Base-by-base conservation (phyloP, 768 basidiomycete genomes). In the Amanita inopinata region DNA sequence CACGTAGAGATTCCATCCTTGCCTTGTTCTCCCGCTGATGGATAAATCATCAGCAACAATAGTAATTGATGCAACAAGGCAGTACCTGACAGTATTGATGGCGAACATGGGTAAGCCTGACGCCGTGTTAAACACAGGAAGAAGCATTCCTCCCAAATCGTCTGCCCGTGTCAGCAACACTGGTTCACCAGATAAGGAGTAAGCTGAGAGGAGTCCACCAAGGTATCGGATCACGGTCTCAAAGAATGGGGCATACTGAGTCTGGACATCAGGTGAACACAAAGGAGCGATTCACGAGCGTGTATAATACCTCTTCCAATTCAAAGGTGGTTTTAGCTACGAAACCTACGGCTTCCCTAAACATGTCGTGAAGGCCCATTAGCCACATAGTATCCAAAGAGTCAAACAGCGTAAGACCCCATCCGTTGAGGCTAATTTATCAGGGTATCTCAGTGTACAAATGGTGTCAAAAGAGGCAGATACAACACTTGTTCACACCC, bases 151-250 rank as follows among this genome's bases (percentile, higher is more conserved):
- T 3, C 74, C 90, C 4, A 93, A 73, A 52, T 90, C 81, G 41
- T 84, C 76, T 1, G 89, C 84, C 20, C 78, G 73, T 18, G 67
- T 53, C 12, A 87, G 72, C 38, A 84, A 67, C 12, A 83, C 54
- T 1, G 70, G 59, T 40, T 88, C 74, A 4, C 65, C 69, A 1
- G 85, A 82, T 1, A 92, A 66, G 1, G 87, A 78, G 49, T 89
- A 82, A 0, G 87, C 83, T 6, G 81, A 82, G 3, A 91, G 65
- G 2, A 91, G 66, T 3, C 90, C 90, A 1, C 90, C 90, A 2
- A 93, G 69, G 50, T 91, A 80, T 15, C 89, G 79, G 40, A 90
- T 91, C 38, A 80, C 78, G 0, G 85, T 88, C 65, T 90, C 83
- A 46, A 84, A 83, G 57, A 83, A 82, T 1, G 75, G 77, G 0